A percentile compares a stretch with the other conserved stretches of the same genome.
Evolutionary conservation across 176 grass and related monocot genomes (phyloP).

Genomic region (Phoenix dactylifera): DNA sequence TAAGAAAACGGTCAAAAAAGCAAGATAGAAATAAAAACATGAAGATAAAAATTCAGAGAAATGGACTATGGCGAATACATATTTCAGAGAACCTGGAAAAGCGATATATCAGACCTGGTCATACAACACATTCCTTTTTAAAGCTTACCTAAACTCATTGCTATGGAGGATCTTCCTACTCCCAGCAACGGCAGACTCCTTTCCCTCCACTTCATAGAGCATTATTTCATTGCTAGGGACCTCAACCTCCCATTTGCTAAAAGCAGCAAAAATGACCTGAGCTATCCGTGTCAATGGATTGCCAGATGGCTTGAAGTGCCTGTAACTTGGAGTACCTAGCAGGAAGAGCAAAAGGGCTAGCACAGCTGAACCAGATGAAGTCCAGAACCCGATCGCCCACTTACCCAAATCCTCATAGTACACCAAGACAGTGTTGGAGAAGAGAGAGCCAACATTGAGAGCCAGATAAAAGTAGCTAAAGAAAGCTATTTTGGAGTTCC

Average conservation of each 20-base stretch:
- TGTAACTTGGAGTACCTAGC: constrained; percentile 50
- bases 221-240: constrained; percentile 20
- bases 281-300: constrained; percentile 70
- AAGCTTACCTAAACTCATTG: constrained; percentile 30
- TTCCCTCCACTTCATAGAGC: constrained; percentile 50
- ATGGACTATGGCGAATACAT: too few species aligned
- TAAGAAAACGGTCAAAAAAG: too few species aligned
- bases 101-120: too few species aligned
- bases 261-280: constrained; percentile 59
- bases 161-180: constrained; percentile 62
- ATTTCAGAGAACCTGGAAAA: too few species aligned
- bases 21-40: too few species aligned
- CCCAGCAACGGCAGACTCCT: constrained; percentile 28
- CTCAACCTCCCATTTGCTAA: constrained; percentile 38
- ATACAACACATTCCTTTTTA: too few species aligned
- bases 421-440: constrained; percentile 72
- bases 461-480: constrained; percentile 93
- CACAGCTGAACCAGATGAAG: constrained; percentile 39
- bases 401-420: constrained; percentile 64
- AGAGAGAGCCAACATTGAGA: constrained; percentile 65
- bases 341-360: constrained; percentile 61
- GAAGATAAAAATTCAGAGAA: too few species aligned
- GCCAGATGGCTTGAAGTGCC: constrained; percentile 60
- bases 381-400: constrained; percentile 80
- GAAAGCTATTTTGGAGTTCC: constrained; percentile 59